Base-by-base conservation (phyloP, 108 stramenopile genomes). In the Nitzschia putrida region DNA sequence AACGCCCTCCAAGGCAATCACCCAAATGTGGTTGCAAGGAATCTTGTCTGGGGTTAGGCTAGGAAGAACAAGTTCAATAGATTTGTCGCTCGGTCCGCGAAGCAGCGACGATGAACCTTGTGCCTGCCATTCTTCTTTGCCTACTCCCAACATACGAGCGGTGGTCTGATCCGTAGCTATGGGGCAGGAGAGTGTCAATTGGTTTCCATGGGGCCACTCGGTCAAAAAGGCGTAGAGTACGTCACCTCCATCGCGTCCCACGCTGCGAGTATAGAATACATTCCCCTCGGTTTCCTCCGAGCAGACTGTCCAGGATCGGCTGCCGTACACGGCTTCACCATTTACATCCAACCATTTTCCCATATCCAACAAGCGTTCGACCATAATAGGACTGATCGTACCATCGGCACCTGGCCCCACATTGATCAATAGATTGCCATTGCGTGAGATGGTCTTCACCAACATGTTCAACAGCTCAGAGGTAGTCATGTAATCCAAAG, bases 1-100 rank as follows among this genome's bases (percentile, higher is more conserved):
- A 5, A 82, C 12, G 39, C 51, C 64, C 38, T 72, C 65, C 21
- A 83, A 53, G 7, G 64, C 63, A 40, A 83, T 29, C 9, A 71
- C 79, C 82, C 82, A 83, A 16, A 79, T 68, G 63, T 83, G 78
- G 57, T 77, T 57, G 45, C 82, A 83, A 40, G 82, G 82, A 11
- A 83, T 56, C 42, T 45, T 61, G 53, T 66, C 67, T 29, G 82
- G 82, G 8, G 74, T 80, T 37, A 83, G 43, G 21, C 39, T 22
- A 40, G 82, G 82, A n/a, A 83, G 61, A 18, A 49, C 22, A 24
- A 83, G 55, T 5, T 22, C 24, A 49, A 76, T 57, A 7, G 50
- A 21, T 14, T 47, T 18, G 20, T 23, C 45, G 6, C 43, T 24
- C 29, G 7, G 14, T 0, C 7, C 44, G 22, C 5, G 22, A 23